A percentile compares a stretch with the other conserved stretches of the same genome.
phyloP scores from a whole-genome alignment of 805 yeast genomes.

The Kregervanrija fluxuum region DNA sequence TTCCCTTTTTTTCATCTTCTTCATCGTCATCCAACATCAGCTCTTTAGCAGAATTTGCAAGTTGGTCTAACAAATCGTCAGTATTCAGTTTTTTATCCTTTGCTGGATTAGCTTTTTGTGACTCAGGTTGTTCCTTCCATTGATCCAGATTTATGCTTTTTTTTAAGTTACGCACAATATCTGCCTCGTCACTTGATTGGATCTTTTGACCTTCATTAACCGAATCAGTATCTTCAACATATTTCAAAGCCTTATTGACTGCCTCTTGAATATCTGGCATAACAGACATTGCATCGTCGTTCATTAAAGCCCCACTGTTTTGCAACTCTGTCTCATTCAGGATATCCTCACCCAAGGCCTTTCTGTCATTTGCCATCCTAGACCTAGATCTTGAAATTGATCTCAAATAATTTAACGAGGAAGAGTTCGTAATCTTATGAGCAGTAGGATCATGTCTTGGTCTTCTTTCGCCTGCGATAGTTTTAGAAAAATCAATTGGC shows the following conservation, averaged over 20 bases:
- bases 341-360: constrained; percentile 24
- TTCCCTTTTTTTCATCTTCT: constrained; percentile 11
- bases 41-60: constrained; percentile 11
- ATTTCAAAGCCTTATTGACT: constrained; percentile 38
- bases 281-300: constrained; percentile 42
- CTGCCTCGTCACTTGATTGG: constrained; percentile 8
- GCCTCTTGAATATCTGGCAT: constrained; percentile 44
- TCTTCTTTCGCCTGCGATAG: constrained; percentile 28
- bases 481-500: constrained; percentile 27
- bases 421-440: constrained; percentile 17
- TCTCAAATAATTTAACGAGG: constrained; percentile 52
- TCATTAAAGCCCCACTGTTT: constrained; percentile 49
- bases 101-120: constrained; percentile 9
- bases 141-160: constrained; percentile 12
- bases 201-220: constrained; percentile 14
- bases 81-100: constrained; percentile 8
- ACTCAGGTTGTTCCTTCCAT: constrained; percentile 14
- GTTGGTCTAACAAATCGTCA: constrained; percentile 8
- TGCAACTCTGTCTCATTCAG: constrained; percentile 34
- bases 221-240: constrained; percentile 19
- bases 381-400: constrained; percentile 62
- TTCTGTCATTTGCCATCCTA: constrained; percentile 33
- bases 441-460: constrained; percentile 32
- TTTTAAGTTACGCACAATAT: constrained; percentile 14
- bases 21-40: constrained; percentile 14